Conservation (phyloP, 192 early-diverging fungal species). For the Coemansia sp. region DNA sequence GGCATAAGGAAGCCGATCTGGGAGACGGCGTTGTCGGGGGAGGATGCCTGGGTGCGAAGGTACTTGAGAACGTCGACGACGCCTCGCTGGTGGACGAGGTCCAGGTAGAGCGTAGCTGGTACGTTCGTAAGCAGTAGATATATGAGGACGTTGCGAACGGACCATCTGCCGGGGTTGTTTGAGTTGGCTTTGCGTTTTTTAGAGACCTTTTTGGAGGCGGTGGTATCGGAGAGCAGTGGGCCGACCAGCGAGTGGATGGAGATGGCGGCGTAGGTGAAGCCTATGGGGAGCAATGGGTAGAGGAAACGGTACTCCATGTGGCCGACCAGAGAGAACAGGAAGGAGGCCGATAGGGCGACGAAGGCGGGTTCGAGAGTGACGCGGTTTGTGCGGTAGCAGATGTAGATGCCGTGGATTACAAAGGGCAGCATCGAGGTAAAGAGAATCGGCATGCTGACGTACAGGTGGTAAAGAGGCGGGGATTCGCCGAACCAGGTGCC, state of each 20-base stretch:
- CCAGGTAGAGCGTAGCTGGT: conserved; percentile 66
- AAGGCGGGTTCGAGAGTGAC: conserved; percentile 26
- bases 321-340: conserved; percentile 69
- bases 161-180: no score
- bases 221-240: neutral
- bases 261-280: conserved; percentile 43
- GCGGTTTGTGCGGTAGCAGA: conserved; percentile 11
- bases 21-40: neutral
- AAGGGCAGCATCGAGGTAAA: conserved; percentile 73
- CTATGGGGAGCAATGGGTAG: conserved; percentile 77
- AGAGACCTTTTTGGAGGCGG: neutral
- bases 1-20: conserved; percentile 86
- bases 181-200: no score
- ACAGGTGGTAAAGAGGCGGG: conserved; percentile 88
- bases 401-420: conserved; percentile 55
- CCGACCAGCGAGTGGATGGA: conserved; percentile 50
- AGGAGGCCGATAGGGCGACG: conserved; percentile 53
- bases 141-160: conserved; percentile 10
- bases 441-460: conserved; percentile 75
- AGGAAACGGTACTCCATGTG: conserved; percentile 98
- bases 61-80: conserved; percentile 83
- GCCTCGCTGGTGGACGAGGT: conserved; percentile 84
- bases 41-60: conserved; percentile 55
- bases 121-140: conserved; percentile 64
- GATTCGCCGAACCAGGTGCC: conserved; percentile 90